Evolutionary conservation across 495 filamentous ascomycete species (phyloP).

Genomic region (Sphaerosporella brunnea): DNA sequence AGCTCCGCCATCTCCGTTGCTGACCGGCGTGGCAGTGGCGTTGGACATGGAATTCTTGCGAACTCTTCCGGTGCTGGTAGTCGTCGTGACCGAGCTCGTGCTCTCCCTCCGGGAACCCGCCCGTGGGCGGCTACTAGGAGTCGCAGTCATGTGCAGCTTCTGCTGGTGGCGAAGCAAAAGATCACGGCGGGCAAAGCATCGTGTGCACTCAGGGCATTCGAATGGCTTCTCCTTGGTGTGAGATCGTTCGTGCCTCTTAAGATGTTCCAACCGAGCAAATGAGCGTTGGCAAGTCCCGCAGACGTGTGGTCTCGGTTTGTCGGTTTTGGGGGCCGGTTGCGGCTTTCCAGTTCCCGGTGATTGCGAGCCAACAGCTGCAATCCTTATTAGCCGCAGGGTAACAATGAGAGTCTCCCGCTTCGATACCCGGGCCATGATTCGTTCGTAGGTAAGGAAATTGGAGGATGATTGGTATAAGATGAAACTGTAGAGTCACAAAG

Average conservation of each 20-base stretch:
- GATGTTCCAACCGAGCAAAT: constrained; percentile 87
- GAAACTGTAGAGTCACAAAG: neutral
- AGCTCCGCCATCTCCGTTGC: constrained; percentile 32
- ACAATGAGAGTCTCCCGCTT: neutral
- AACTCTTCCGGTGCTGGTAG: constrained; percentile 48
- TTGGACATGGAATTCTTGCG: constrained; percentile 83
- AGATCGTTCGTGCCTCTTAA: constrained; percentile 95
- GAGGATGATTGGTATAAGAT: neutral
- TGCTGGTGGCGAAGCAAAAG: constrained; percentile 90
- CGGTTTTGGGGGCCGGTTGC: constrained; percentile 50
- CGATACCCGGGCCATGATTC: neutral
- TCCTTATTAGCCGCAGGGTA: neutral
- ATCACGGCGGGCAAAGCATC: constrained; percentile 91
- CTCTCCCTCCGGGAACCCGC: constrained; percentile 72
- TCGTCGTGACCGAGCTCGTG: constrained; percentile 38
- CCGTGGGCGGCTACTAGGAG: constrained; percentile 70
- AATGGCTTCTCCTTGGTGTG: constrained; percentile 99
- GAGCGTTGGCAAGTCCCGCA: constrained; percentile 85
- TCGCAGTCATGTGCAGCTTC: constrained; percentile 94
- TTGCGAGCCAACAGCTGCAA: constrained; percentile 3
- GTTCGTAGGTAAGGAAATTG: neutral
- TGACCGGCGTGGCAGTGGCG: constrained; percentile 31
- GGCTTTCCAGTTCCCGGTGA: neutral
- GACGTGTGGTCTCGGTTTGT: constrained; percentile 90
- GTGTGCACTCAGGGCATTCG: constrained; percentile 84